These are phyloP conservation scores for Conidiobolus coronatus DNA, from an alignment of 371 early-diverging fungal genomes.

Conservation along the genomic window DNA sequence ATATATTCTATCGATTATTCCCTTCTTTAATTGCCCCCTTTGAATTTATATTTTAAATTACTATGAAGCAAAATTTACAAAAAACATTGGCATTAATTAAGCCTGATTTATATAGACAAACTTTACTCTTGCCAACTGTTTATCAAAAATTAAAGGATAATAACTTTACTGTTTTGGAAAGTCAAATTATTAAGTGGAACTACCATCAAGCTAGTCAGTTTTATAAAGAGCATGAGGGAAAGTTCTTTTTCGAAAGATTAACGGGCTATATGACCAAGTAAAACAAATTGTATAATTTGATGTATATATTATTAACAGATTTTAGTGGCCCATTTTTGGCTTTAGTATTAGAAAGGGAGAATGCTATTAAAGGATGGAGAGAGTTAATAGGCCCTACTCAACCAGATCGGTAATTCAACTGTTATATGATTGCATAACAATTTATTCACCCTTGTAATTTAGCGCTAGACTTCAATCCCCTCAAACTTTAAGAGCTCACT, in stretches of 20 bases:
- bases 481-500: conserved; percentile 34
- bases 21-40: no score
- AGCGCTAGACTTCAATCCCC: conserved; percentile 37
- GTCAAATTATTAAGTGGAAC: conserved; percentile 28
- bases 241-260: conserved; percentile 38
- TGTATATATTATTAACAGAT: background rate
- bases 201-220: conserved; percentile 29
- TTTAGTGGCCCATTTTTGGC: conserved; percentile 33
- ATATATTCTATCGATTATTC: no score
- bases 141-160: conserved; percentile 11
- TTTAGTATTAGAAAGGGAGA: conserved; percentile 24
- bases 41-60: no score
- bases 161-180: conserved; percentile 17
- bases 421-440: conserved; percentile 3
- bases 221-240: conserved; percentile 36
- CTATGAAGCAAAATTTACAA: no score
- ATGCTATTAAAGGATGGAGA: conserved; percentile 36
- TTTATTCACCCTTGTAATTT: background rate
- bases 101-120: conserved; percentile 49
- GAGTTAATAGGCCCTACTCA: conserved; percentile 38
- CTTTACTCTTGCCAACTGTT: conserved; percentile 10
- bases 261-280: conserved; percentile 47
- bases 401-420: conserved; percentile 23
- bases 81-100: conserved; percentile 45
- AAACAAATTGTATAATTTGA: background rate